Evolutionary conservation across 805 yeast genomes (phyloP).

Genomic region (Teunomyces kruisii): DNA sequence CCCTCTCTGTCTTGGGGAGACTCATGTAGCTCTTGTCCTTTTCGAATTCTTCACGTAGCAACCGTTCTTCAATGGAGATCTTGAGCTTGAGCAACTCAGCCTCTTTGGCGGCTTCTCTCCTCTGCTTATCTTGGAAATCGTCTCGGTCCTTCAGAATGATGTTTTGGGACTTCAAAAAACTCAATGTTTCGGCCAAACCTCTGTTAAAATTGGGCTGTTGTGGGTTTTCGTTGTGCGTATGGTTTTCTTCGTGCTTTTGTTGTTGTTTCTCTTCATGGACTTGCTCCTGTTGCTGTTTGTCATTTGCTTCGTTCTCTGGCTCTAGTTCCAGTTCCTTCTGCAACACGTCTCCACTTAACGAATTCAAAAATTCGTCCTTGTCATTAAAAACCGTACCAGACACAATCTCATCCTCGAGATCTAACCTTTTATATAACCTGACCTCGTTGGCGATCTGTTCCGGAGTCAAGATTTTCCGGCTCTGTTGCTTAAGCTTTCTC

Average conservation of each 20-base stretch:
- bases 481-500: conserved; percentile 28
- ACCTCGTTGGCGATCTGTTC: conserved; percentile 42
- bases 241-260: neutral
- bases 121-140: conserved; percentile 11
- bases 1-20: conserved; percentile 29
- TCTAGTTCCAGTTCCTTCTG: conserved; percentile 24
- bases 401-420: conserved; percentile 18
- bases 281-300: conserved; percentile 19
- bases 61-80: conserved; percentile 33
- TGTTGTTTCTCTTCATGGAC: conserved; percentile 20
- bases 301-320: conserved; percentile 11
- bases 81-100: conserved; percentile 30
- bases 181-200: conserved; percentile 28
- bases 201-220: conserved; percentile 13
- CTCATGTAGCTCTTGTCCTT: conserved; percentile 24
- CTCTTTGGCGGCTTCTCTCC: conserved; percentile 24
- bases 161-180: conserved; percentile 24
- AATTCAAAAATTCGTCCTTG: conserved; percentile 16
- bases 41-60: conserved; percentile 28
- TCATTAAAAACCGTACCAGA: conserved; percentile 27
- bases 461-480: conserved; percentile 26
- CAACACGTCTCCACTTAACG: conserved; percentile 19
- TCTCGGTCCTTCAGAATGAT: conserved; percentile 11
- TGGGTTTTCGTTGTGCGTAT: conserved; percentile 5
- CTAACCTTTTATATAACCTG: conserved; percentile 18